Evolutionary conservation across 2,329 filamentous ascomycete species (phyloP), one percentile per base, ranked within the genome.

Genomic region (Ceratocystis huliohia): DNA sequence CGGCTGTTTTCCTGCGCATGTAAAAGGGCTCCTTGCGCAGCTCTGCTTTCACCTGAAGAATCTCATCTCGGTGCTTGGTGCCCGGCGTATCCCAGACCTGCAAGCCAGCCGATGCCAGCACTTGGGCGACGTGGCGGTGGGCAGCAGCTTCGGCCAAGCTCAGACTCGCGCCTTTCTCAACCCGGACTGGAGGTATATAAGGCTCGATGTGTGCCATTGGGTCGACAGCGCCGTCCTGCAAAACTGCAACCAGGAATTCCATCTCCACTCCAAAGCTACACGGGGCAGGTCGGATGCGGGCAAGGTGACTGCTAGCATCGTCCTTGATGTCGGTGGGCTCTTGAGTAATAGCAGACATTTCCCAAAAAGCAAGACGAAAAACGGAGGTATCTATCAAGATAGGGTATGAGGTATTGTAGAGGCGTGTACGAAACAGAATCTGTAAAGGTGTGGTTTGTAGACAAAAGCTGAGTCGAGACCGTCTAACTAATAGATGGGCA

Each of bases 231-330:
- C 69, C 68, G 61, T 72, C 67, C 25, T 68, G 68, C 50, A 71
- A 63, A 65, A 70, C 70, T 67, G 70, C 71, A 30, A 68, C 28
- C 2, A 66, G 15, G n/a, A 68, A 59, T 33, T 68, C 66, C 17
- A 68, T 73, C 64, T 75, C 73, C 20, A 74, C 65, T 17, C 74
- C 73, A 10, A 72, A 70, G 1, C 72, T 74, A 17, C 70, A 69
- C 2, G 61, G 33, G 20, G 15, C n/a, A 13, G 65, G 65, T 20
- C 44, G 48, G 28, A 61, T 28, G 15, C n/a, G 10, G 1, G 33
- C 44, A n/a, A 41, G 48, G 7, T 46, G 56, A 20, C 30, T 20
- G n/a, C 28, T 5, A 22, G 17, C 59, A 25, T 7, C 15, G n/a
- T 10, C 3, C 5, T 41, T 62, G 22, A 22, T 7, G 20, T 3